phyloP scores from a whole-genome alignment of 23 red algal species.

The Gracilaria gracilis region DNA sequence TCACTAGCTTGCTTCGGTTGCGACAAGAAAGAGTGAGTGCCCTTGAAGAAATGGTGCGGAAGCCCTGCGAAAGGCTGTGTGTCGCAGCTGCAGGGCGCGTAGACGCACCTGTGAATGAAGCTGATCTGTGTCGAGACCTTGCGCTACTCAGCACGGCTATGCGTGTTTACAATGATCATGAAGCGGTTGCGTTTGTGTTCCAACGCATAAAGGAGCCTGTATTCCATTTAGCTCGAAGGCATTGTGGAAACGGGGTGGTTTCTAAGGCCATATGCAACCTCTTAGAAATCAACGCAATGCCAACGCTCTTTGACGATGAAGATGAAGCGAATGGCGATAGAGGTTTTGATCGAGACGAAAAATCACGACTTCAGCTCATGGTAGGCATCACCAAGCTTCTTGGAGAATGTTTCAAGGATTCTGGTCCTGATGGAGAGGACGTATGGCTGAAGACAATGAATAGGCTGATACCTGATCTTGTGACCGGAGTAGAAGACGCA shows the following conservation, averaged over 20 bases:
- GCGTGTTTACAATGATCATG: constrained; percentile 37
- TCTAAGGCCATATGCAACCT: constrained; percentile 42
- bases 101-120: constrained; percentile 2
- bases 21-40: constrained; percentile 21
- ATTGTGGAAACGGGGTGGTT: constrained; percentile 20
- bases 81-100: neutral
- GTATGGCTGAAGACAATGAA: constrained; percentile 41
- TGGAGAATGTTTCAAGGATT: constrained; percentile 26
- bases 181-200: constrained; percentile 24
- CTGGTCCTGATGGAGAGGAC: constrained; percentile 25
- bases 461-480: constrained; percentile 28
- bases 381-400: neutral
- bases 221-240: neutral
- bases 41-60: constrained; percentile 19
- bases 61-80: constrained; percentile 34
- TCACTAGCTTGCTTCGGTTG: neutral
- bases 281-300: constrained; percentile 24
- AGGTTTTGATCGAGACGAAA: constrained; percentile 5
- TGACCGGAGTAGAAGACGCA: constrained; percentile 13
- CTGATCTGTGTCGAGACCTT: constrained; percentile 9
- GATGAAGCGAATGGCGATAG: constrained; percentile 1
- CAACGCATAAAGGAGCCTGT: constrained; percentile 23
- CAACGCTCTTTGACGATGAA: constrained; percentile 46
- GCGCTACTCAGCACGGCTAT: constrained; percentile 17
- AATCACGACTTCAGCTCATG: neutral